phyloP scores from a whole-genome alignment of 2,329 filamentous ascomycete genomes.

The Colletotrichum lupini region DNA sequence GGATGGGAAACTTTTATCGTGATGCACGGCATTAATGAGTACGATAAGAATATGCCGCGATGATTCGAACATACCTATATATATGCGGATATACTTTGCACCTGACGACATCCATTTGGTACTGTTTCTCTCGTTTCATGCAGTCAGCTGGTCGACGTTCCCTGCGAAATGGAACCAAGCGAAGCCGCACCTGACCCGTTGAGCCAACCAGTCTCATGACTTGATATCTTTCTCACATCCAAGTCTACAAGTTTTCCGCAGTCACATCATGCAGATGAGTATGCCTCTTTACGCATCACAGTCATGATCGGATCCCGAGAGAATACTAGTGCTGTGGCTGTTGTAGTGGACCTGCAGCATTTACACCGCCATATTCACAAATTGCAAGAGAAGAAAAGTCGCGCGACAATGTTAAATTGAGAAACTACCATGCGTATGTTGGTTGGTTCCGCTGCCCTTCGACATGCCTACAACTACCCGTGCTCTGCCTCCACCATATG shows the following conservation, averaged over 20 bases:
- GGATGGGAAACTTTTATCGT: background rate
- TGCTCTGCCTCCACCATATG: conserved; percentile 34
- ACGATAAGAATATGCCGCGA: background rate
- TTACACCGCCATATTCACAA: background rate
- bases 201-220: conserved; percentile 27
- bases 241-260: background rate
- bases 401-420: conserved; percentile 30
- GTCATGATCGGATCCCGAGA: background rate
- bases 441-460: conserved; percentile 10
- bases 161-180: background rate
- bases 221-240: background rate
- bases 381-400: background rate
- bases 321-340: background rate
- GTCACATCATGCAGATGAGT: background rate
- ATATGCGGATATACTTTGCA: background rate
- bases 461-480: conserved; percentile 19
- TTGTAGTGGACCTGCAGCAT: background rate
- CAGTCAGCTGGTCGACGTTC: conserved; percentile 7
- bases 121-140: background rate
- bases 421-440: conserved; percentile 32
- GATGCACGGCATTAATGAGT: background rate
- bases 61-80: background rate
- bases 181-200: conserved; percentile 32
- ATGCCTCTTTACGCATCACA: background rate
- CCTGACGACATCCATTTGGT: background rate